Evolutionary conservation across 2,329 filamentous ascomycete genomes (phyloP), one percentile per base, ranked within the genome.

Genomic region (Magnaporthiopsis poae): DNA sequence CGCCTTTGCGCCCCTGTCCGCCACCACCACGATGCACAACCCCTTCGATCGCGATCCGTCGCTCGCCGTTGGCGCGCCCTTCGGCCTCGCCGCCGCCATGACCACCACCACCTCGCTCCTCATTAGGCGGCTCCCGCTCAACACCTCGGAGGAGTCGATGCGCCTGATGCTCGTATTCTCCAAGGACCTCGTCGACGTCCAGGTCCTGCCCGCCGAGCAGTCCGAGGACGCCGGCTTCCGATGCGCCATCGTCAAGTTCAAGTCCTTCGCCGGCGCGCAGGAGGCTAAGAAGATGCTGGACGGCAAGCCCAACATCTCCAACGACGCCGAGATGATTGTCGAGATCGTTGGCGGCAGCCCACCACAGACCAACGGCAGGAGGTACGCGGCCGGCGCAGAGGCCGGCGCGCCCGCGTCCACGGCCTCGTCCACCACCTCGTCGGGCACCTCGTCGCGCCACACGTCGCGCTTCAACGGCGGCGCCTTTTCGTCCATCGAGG

Each of bases 401-500:
- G 73, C 74, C 61, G 75, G 69, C 2, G 63, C 77, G 31, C 73
- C 76, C 60, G 75, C 80, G 33, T 60, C 80, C 52, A 76, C 75
- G 0, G 71, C 77, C 3, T 78, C 79, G 9, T 77, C 77, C 4
- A 75, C 78, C 4, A 77, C 81, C 7, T 81, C 82, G 2, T 79
- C 80, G 25, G 79, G 78, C 63, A 79, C 79, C 64, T 77, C 79
- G 21, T 75, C 78, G 56, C 82, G 84, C 68, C 84, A 86, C 71
- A 77, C 81, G 7, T 82, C 84, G 64, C 84, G 87, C 66, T 90
- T 85, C 75, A 86, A 86, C 70, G 84, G 82, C 25, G 79, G 82
- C 3, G 79, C 82, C 3, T 90, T 89, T 71, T 84, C 87, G 68
- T 79, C 82, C 7, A 77, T 85, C 67, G 87, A 89, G 66, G 86